Base-by-base conservation (phyloP, 495 filamentous ascomycete genomes). In the Talaromyces wortmannii region DNA sequence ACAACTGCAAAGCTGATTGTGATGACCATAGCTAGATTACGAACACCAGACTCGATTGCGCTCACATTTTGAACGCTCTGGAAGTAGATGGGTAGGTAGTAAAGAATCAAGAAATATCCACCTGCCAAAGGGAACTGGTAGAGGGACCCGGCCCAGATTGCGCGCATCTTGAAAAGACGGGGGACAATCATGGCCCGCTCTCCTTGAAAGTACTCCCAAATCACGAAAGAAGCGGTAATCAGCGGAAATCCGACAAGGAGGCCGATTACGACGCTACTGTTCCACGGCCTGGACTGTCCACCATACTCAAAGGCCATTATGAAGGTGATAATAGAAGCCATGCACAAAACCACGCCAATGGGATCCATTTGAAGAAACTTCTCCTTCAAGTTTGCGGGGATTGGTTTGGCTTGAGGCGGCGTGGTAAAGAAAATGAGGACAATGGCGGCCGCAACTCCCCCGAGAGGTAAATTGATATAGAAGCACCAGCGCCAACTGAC, bases 241-340 rank as follows among this genome's bases (percentile, higher is more conserved):
- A 59, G 82, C 79, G 23, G 81, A 55, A 66, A 73, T 31, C 69
- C 70, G 6, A 81, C 72, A 4, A 83, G 63, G 2, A 69, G 44
- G 10, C 72, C 80, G 36, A 83, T 72, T 15, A 82, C 70, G 7
- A 54, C 52, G 49, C 65, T 62, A 56, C 56, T 63, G 32, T 65
- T 68, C 80, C 85, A 88, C 1, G 80, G 44, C 52, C 81, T 74
- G 7, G 74, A 69, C 3, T 68, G 62, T 8, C 82, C 85, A 5
- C 83, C 86, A 73, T 77, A 88, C 64, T 89, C 80, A 16, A 89
- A 71, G 23, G 83, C 85, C 32, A 89, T 72, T 29, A 88, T 62
- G 32, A 85, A 64, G 60, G 73, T 82, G 33, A 84, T 62, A 15
- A 86, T 66, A 6, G 68, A 68, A 3, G 77, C 76, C 7, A 88